phyloP scores from a whole-genome alignment of 116 monocot species.

The Papilionanthe hybrid region DNA sequence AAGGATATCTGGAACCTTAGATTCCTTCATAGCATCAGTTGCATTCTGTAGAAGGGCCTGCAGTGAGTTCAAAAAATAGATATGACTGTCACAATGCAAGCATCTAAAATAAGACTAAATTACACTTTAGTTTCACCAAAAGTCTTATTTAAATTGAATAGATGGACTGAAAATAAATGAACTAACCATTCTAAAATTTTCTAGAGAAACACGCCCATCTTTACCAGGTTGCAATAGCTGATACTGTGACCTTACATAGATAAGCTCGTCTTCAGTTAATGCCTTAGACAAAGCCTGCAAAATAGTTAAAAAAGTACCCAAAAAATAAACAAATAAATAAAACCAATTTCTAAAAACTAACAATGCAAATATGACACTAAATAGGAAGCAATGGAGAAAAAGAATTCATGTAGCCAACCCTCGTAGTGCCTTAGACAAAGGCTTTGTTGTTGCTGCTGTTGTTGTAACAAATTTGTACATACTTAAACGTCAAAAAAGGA shows the following conservation, averaged over 20 bases:
- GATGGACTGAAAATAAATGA: not conserved
- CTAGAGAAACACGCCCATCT: conserved; percentile 61
- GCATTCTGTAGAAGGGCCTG: conserved; percentile 67
- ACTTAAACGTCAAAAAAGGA: not conserved
- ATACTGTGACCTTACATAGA: conserved; percentile 77
- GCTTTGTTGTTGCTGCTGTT: too few relatives aligned
- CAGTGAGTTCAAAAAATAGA: conserved; percentile 10
- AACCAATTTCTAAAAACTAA: not conserved
- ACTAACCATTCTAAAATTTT: conserved; percentile 76
- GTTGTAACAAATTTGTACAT: not conserved
- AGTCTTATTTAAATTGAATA: not conserved
- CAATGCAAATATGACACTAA: too few relatives aligned
- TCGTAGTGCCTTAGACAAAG: too few relatives aligned
- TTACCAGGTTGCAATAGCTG: conserved; percentile 60
- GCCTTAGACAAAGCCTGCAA: conserved; percentile 83
- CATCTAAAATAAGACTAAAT: not conserved
- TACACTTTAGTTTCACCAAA: not conserved
- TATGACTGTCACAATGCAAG: not conserved
- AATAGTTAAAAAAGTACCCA: not conserved
- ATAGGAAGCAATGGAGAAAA: too few relatives aligned
- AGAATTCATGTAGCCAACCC: too few relatives aligned
- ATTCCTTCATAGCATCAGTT: conserved; percentile 85
- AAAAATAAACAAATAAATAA: not conserved
- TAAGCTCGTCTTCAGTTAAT: conserved; percentile 72
- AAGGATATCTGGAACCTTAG: conserved; percentile 72